Base-by-base conservation (phyloP, 2,329 filamentous ascomycete species). In the Calonectria pauciramosa region DNA sequence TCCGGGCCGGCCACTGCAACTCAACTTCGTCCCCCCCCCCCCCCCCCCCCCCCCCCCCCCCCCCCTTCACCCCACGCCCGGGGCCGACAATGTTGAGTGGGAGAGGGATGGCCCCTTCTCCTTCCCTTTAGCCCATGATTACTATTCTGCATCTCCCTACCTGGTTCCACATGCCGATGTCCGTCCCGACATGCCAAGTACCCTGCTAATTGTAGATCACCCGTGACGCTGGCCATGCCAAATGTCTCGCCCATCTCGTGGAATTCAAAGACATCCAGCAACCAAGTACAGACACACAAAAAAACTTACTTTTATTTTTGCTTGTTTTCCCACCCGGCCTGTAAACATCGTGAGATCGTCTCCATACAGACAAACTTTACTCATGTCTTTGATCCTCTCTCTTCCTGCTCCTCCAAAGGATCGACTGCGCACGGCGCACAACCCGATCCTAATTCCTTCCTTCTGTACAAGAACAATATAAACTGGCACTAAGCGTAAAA, bases 151-250 rank as follows among this genome's bases (percentile, higher is more conserved):
- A 26, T 30, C 23, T 64, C 36, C 36, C 59, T 49, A 65, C 47
- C 41, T 20, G 63, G 30, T 18, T 63, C 67, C 67, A 70, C 68
- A 70, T 70, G 68, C 68, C 68, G 54, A 51, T 49, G 38, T 9
- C 54, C 68, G 44, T 26, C 52, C 41, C 47, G 54, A 23, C 52
- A 51, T 49, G 54, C 68, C 56, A 63, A 63, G 41, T 63, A 16
- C 28, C 54, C 38, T 28, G 16, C 59, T 64, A 64, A 28, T 47
- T 64, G 68, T 38, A 70, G 68, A 70, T 70, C 68, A 70, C 54
- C 68, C 54, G 68, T 54, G 23, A 51, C 28, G 36, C n/a, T 49
- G 23, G 14, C 23, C 26, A 28, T 60, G 23, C 16, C n/a, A 8
- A 20, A 38, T 63, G 67, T 70, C 67, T 70, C 13, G n/a, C 14